Conservation (phyloP, 257 asterid species). For the Perilla frutescens region DNA sequence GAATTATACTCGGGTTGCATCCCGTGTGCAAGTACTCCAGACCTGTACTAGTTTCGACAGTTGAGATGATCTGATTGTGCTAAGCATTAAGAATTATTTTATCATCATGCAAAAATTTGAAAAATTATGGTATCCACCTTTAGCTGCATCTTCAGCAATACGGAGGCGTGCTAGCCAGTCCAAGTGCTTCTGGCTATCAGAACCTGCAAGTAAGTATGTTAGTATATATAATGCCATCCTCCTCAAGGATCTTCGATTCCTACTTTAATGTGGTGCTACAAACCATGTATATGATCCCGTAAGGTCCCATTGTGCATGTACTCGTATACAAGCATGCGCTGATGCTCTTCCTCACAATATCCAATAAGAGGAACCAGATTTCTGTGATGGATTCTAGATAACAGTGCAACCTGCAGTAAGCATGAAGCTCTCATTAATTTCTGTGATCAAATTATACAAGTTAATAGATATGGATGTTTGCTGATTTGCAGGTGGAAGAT, state of each 20-base stretch:
- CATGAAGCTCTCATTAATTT: constrained; percentile 25
- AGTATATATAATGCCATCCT: constrained; percentile 22
- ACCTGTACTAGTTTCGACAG: constrained; percentile 46
- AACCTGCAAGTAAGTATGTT: constrained; percentile 49
- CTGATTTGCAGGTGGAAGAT: constrained; percentile 21
- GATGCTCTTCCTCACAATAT: constrained; percentile 90
- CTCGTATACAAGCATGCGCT: constrained; percentile 91
- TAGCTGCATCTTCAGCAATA: constrained; percentile 96
- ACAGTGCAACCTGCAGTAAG: constrained; percentile 79
- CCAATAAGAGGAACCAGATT: constrained; percentile 96
- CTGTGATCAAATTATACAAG: neutral
- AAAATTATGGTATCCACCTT: constrained; percentile 55
- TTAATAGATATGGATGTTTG: neutral
- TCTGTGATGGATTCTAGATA: constrained; percentile 96
- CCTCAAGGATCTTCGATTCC: constrained; percentile 6
- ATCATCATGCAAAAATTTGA: neutral
- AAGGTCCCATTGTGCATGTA: constrained; percentile 98
- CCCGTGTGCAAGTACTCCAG: constrained; percentile 97
- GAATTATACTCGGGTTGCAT: constrained; percentile 96
- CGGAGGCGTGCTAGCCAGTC: constrained; percentile 90
- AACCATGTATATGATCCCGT: constrained; percentile 84
- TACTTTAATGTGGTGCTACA: constrained; percentile 16
- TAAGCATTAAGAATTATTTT: neutral
- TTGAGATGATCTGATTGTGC: neutral
- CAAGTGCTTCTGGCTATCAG: constrained; percentile 60